Evolutionary conservation across 208 protist genomes (phyloP).

Genomic region (Leishmania tropica): DNA sequence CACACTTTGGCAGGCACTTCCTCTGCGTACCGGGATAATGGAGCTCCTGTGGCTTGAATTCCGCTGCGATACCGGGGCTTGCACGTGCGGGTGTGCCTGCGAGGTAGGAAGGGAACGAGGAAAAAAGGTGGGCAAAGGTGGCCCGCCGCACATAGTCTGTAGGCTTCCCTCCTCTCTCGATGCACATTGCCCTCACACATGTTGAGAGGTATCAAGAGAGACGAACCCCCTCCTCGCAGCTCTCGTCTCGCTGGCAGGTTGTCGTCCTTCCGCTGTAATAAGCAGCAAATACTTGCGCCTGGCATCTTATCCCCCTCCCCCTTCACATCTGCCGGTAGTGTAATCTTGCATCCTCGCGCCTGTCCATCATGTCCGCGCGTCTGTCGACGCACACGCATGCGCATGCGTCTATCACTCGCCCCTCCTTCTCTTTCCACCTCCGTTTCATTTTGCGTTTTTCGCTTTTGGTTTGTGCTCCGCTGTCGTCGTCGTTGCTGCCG

Average conservation of each 20-base stretch:
- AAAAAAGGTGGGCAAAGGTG: background rate
- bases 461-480: background rate
- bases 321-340: background rate
- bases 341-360: background rate
- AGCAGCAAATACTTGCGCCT: background rate
- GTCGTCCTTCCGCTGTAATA: background rate
- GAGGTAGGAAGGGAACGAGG: background rate
- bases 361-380: background rate
- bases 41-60: background rate
- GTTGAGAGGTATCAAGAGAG: background rate
- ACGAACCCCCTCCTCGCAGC: background rate
- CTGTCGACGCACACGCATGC: background rate
- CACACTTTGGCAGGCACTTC: background rate
- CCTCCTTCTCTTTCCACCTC: background rate
- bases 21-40: background rate
- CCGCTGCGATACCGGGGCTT: background rate
- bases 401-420: no score
- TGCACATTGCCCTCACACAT: background rate
- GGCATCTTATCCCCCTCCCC: background rate
- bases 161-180: background rate
- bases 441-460: background rate
- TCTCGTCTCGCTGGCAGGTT: background rate
- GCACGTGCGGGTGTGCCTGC: background rate
- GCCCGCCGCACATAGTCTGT: background rate
- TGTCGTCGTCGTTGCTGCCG: background rate